Evolutionary conservation across 352 stramenopile species (phyloP).

Genomic region (Phytophthora hibernalis): DNA sequence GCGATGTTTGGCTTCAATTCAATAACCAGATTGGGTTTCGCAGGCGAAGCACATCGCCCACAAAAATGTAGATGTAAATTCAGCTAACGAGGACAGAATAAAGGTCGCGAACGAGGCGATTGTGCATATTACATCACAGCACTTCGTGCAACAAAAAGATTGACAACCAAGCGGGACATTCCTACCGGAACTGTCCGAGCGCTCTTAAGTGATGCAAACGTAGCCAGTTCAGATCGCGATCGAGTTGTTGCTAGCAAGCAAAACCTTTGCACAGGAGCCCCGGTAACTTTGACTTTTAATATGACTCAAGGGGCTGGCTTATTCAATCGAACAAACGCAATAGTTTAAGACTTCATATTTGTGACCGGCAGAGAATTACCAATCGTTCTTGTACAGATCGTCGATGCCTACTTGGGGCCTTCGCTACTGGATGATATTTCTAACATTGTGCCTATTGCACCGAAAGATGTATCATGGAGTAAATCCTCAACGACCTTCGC

Average conservation of each 20-base stretch:
- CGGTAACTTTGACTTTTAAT: not conserved
- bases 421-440: not conserved
- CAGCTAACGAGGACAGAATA: not conserved
- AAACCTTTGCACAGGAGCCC: not conserved
- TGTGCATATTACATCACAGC: not conserved
- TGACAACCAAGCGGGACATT: not conserved
- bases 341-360: not conserved
- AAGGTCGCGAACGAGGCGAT: not conserved
- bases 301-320: not conserved
- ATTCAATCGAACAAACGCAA: not conserved
- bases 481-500: not conserved
- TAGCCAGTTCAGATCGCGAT: not conserved
- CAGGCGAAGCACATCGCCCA: conserved; percentile 3
- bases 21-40: not conserved
- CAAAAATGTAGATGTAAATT: conserved; percentile 1
- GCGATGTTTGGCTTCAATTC: not conserved
- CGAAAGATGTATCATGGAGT: not conserved
- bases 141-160: not conserved
- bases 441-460: conserved; percentile 1
- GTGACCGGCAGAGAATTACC: not conserved
- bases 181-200: not conserved
- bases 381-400: not conserved
- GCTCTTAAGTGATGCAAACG: not conserved
- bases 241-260: not conserved
- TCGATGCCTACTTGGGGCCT: not conserved